Conservation (phyloP, 2,329 filamentous ascomycete species). For the Neonectria punicea region DNA sequence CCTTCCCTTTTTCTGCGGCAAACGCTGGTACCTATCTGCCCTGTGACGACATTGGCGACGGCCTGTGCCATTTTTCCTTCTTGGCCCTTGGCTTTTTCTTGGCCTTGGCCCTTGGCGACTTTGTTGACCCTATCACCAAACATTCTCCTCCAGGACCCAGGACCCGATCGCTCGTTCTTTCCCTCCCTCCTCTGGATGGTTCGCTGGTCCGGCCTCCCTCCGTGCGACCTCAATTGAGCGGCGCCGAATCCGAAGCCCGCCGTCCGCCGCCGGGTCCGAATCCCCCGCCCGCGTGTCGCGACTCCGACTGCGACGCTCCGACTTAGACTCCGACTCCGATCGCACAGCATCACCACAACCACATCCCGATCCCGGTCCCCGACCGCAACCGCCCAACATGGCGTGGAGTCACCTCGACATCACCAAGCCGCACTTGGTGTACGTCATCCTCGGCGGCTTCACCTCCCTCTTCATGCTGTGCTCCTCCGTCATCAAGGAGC, state of each 20-base stretch:
- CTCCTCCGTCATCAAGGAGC: slow-evolving; percentile 97
- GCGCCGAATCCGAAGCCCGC: slow-evolving; percentile 7
- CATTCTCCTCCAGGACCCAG: not conserved
- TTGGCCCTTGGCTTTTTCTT: slow-evolving; percentile 4
- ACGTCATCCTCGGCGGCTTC: slow-evolving; percentile 97
- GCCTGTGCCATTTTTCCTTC: slow-evolving; percentile 40
- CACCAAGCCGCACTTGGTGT: slow-evolving; percentile 96
- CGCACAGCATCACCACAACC: not conserved
- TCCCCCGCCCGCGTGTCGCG: not conserved
- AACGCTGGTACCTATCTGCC: slow-evolving; percentile 29
- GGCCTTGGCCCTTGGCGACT: slow-evolving; percentile 25
- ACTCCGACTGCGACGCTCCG: slow-evolving; percentile 7
- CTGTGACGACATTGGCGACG: slow-evolving; percentile 43
- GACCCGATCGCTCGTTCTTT: not conserved
- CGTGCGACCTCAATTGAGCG: slow-evolving; percentile 29
- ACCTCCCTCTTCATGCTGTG: slow-evolving; percentile 98
- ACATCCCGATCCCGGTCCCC: slow-evolving; percentile 1
- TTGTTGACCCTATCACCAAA: not conserved
- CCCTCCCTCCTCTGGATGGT: slow-evolving; percentile 14
- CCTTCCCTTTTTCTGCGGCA: slow-evolving; percentile 22
- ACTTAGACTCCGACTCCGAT: slow-evolving; percentile 5
- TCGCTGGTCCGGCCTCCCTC: slow-evolving; percentile 16
- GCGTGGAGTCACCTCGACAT: slow-evolving; percentile 84
- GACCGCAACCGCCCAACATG: slow-evolving; percentile 58
- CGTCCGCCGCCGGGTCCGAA: slow-evolving; percentile 14